Evolutionary conservation across 306 rosid species (phyloP).

Genomic region (Sophora flavescens): DNA sequence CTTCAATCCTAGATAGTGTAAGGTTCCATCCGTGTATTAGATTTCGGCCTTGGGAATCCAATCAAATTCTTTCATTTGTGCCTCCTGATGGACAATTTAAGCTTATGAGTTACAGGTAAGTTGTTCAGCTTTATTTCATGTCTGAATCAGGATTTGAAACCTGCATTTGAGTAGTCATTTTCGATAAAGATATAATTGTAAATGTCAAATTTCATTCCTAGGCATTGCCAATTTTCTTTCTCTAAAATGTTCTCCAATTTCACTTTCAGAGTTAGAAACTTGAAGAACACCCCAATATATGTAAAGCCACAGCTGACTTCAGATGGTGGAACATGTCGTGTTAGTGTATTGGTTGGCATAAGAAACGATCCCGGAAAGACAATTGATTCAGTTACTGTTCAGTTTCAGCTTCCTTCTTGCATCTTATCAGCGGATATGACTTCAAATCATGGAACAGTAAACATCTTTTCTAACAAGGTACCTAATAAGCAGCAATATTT

Average conservation of each 20-base stretch:
- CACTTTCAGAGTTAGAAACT: constrained; percentile 78
- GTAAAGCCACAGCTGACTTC: constrained; percentile 94
- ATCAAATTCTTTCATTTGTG: constrained; percentile 91
- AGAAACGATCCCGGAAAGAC: constrained; percentile 90
- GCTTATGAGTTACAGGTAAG: constrained; percentile 92
- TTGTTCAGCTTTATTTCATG: constrained; percentile 23
- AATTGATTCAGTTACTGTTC: constrained; percentile 71
- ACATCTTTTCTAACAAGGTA: constrained; percentile 86
- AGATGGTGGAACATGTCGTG: constrained; percentile 74
- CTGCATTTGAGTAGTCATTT: constrained; percentile 16
- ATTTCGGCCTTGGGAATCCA: constrained; percentile 89
- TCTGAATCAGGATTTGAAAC: constrained; percentile 28
- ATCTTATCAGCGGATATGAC: constrained; percentile 79
- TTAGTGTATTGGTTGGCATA: constrained; percentile 84
- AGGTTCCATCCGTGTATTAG: constrained; percentile 94
- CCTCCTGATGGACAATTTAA: constrained; percentile 98
- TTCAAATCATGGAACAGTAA: constrained; percentile 87
- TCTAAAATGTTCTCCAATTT: constrained; percentile 32
- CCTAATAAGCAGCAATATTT: constrained; percentile 10
- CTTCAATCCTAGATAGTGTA: constrained; percentile 88
- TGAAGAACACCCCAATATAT: constrained; percentile 87
- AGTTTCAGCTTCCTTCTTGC: constrained; percentile 85
- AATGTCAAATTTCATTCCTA: constrained; percentile 10
- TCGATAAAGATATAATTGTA: constrained; percentile 16
- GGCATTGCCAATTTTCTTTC: constrained; percentile 16